phyloP scores from a whole-genome alignment of 2,329 filamentous ascomycete species.

The Plenodomus biglobosus region DNA sequence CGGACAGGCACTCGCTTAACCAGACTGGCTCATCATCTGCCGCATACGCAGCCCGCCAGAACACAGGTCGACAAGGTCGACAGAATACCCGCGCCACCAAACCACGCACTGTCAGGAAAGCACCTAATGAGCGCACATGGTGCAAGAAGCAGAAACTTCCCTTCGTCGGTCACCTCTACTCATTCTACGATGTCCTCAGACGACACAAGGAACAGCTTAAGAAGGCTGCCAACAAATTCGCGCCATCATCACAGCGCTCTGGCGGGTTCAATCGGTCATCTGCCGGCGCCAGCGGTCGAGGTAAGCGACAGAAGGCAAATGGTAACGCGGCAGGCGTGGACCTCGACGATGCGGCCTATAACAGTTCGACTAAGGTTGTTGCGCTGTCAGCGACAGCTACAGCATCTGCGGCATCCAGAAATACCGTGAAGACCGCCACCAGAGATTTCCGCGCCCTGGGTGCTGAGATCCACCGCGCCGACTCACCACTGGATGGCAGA shows the following conservation, averaged over 20 bases:
- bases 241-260: neutral
- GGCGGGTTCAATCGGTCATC: too few species aligned
- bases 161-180: conserved; percentile 6
- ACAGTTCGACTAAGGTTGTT: too few species aligned
- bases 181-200: conserved; percentile 6
- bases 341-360: too few species aligned
- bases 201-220: conserved; percentile 3
- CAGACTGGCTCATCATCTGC: neutral
- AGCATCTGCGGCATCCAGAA: neutral
- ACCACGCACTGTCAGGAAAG: too few species aligned
- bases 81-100: too few species aligned
- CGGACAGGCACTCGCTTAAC: conserved; percentile 6
- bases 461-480: too few species aligned
- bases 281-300: neutral
- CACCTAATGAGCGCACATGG: conserved; percentile 4
- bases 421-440: too few species aligned
- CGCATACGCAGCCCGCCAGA: neutral
- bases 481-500: too few species aligned
- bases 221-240: too few species aligned
- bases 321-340: neutral
- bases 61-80: too few species aligned
- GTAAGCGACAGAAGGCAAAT: conserved; percentile 1
- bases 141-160: conserved; percentile 6
- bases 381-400: neutral
- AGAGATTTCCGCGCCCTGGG: too few species aligned